Evolutionary conservation across 257 asterid species (phyloP).

Genomic region (Ajuga chamaepitys): DNA sequence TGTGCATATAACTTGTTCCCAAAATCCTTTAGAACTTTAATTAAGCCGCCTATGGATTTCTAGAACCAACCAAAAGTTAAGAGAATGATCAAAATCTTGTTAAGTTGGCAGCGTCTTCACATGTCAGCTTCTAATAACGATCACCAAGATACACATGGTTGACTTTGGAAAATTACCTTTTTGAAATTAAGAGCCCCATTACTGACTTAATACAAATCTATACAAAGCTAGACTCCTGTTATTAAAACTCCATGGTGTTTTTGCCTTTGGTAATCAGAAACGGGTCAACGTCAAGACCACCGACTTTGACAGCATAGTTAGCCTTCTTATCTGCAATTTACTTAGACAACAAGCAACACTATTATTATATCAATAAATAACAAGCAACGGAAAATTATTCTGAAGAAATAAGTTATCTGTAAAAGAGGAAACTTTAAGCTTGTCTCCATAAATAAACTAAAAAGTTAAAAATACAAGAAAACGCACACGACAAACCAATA

Average conservation of each 20-base stretch:
- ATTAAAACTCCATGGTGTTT: slow-evolving; percentile 95
- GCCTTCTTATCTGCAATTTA: too few relatives aligned
- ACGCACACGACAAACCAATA: too few relatives aligned
- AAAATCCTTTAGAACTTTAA: slow-evolving; percentile 70
- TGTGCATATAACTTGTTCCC: slow-evolving; percentile 84
- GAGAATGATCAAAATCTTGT: neutral
- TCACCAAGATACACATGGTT: neutral
- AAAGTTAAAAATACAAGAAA: too few relatives aligned
- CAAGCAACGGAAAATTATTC: too few relatives aligned
- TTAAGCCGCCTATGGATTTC: slow-evolving; percentile 87
- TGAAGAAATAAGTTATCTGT: too few relatives aligned
- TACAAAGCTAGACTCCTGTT: slow-evolving; percentile 90
- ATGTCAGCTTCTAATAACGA: neutral
- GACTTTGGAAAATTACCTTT: slow-evolving; percentile 38
- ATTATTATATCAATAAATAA: too few relatives aligned
- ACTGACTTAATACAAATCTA: slow-evolving; percentile 65
- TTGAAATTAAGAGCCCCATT: slow-evolving; percentile 76
- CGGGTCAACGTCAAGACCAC: too few relatives aligned
- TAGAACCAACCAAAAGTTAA: slow-evolving; percentile 21
- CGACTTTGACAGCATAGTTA: too few relatives aligned
- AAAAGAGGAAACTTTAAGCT: too few relatives aligned
- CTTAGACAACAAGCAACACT: too few relatives aligned
- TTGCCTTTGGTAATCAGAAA: slow-evolving; percentile 84
- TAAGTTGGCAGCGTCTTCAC: slow-evolving; percentile 7
- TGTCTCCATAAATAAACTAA: too few relatives aligned